A percentile compares a stretch with the other conserved stretches of the same genome.
phyloP scores from a whole-genome alignment of 768 basidiomycete genomes.

The Calvatia gigantea region DNA sequence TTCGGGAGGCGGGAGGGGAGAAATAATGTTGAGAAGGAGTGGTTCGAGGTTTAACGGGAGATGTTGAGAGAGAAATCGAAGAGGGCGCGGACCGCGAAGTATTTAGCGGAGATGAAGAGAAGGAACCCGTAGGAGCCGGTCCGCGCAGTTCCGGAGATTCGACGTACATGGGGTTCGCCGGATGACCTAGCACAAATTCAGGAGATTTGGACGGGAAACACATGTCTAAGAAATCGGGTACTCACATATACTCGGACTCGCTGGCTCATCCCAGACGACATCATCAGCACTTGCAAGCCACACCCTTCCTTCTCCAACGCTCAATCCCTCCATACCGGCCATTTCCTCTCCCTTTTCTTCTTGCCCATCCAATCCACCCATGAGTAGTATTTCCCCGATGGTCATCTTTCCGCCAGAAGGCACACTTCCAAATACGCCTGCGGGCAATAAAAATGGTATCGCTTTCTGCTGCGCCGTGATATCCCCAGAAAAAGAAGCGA shows the following conservation, averaged over 20 bases:
- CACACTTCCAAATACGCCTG: conserved; percentile 16
- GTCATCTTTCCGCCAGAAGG: conserved; percentile 13
- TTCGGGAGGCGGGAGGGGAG: background rate
- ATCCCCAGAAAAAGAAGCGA: background rate
- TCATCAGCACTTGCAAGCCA: conserved; percentile 23
- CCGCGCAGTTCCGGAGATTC: background rate
- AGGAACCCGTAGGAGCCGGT: background rate
- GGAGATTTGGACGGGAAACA: background rate
- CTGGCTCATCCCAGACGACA: conserved; percentile 6
- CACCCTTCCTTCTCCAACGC: conserved; percentile 15
- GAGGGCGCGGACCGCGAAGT: background rate
- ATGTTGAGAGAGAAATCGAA: background rate
- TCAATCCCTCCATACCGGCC: background rate
- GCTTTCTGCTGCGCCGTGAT: conserved; percentile 1
- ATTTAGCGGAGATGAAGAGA: background rate
- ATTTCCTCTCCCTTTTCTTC: background rate
- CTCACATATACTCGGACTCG: background rate
- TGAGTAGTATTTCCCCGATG: conserved; percentile 27
- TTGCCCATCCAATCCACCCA: conserved; percentile 3
- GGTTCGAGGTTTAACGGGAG: background rate
- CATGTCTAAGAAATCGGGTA: background rate
- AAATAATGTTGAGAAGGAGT: no score
- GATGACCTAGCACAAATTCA: background rate
- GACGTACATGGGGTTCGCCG: background rate
- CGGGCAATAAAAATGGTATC: conserved; percentile 23